These are phyloP conservation scores for Pseudogymnoascus sp. DNA, from an alignment of 2,329 filamentous ascomycete genomes.

Conservation along the genomic window DNA sequence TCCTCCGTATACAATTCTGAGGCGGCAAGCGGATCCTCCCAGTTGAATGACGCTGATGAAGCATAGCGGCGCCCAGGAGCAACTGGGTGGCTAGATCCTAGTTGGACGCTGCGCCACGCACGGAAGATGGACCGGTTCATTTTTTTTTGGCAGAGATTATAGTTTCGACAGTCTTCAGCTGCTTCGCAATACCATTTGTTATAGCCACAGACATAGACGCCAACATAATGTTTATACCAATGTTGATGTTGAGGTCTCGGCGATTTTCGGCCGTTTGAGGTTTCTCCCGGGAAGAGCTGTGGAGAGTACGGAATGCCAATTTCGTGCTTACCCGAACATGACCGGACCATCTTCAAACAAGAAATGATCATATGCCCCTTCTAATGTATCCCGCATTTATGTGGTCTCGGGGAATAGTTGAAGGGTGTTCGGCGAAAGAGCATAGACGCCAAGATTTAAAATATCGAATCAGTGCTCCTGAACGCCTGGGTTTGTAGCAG, in stretches of 20 bases:
- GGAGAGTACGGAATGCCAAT: not conserved
- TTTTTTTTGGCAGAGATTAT: not conserved
- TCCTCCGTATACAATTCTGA: constrained; percentile 79
- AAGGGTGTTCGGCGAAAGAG: not conserved
- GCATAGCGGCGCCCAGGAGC: constrained; percentile 13
- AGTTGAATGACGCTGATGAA: constrained; percentile 58
- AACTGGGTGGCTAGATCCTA: not conserved
- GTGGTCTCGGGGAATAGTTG: not conserved
- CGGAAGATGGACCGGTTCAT: not conserved
- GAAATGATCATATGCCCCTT: not conserved
- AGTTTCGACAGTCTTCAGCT: not conserved
- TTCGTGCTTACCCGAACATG: not conserved
- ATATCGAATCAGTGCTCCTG: not conserved
- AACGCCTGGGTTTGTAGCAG: not conserved
- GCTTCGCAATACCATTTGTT: not conserved
- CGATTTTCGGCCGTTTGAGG: not conserved
- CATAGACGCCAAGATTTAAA: not conserved
- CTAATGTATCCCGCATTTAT: not conserved
- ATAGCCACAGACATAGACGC: not conserved
- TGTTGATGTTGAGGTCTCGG: not conserved
- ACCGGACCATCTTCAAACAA: not conserved
- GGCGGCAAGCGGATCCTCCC: constrained; percentile 82
- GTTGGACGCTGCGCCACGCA: not conserved
- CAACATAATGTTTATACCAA: not conserved
- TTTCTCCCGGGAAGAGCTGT: not conserved